These are phyloP conservation scores for Citrus unshiu DNA, from an alignment of 345 rosid species.

Conservation along the genomic window DNA sequence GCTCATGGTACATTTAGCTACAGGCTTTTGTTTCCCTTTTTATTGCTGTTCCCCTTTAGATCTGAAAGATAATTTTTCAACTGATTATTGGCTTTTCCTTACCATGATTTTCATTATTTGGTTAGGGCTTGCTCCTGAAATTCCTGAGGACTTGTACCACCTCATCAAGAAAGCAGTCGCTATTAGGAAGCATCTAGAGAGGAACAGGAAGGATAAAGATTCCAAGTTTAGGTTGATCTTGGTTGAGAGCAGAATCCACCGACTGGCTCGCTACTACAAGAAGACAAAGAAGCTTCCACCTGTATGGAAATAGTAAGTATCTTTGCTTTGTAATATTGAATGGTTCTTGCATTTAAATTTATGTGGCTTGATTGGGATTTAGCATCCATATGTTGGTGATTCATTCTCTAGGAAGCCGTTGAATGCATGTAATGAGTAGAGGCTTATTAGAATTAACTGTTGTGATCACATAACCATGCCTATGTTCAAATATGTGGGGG, in stretches of 20 bases:
- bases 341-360: background rate
- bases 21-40: background rate
- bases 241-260: conserved; percentile 92
- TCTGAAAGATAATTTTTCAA: background rate
- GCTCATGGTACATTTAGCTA: conserved; percentile 39
- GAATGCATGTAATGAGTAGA: background rate
- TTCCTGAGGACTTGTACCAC: conserved; percentile 89
- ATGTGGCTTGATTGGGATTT: background rate
- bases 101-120: background rate
- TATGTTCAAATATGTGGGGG: background rate
- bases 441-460: too few relatives aligned
- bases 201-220: conserved; percentile 95
- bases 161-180: conserved; percentile 93
- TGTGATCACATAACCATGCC: background rate
- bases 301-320: conserved; percentile 84
- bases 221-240: conserved; percentile 87
- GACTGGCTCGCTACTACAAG: conserved; percentile 94
- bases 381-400: background rate
- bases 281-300: conserved; percentile 95
- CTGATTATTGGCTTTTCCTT: background rate
- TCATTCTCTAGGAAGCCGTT: background rate
- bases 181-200: conserved; percentile 90
- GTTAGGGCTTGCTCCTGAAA: conserved; percentile 82
- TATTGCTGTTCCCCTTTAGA: background rate
- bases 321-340: background rate